Conservation (phyloP, 805 yeast species). For the Metschnikowia lachancei region DNA sequence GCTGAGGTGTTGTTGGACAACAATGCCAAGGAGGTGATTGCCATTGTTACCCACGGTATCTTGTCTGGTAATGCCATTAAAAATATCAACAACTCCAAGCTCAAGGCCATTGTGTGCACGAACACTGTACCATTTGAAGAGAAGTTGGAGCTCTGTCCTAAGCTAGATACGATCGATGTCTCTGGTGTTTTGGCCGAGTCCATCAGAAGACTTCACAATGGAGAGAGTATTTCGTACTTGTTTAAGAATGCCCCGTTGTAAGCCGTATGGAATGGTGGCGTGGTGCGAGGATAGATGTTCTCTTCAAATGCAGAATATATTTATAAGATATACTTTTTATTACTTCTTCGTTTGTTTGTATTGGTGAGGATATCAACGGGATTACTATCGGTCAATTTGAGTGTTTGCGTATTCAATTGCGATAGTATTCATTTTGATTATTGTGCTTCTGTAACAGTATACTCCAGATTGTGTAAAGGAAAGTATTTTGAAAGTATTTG, state of each 20-base stretch:
- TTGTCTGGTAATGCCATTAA: slow-evolving; percentile 71
- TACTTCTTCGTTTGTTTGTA: no score
- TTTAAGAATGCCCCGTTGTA: slow-evolving; percentile 61
- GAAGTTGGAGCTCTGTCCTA: slow-evolving; percentile 55
- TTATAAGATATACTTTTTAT: no score
- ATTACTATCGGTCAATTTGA: no score
- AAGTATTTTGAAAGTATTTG: no score
- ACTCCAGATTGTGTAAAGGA: no score
- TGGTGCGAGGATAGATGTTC: not conserved
- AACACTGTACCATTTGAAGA: slow-evolving; percentile 78
- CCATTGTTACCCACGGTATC: slow-evolving; percentile 81
- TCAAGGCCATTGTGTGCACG: slow-evolving; percentile 72
- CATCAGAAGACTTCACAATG: slow-evolving; percentile 80
- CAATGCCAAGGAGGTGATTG: slow-evolving; percentile 69
- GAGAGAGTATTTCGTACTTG: slow-evolving; percentile 79
- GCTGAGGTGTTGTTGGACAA: slow-evolving; percentile 70
- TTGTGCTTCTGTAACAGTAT: no score
- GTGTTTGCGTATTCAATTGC: no score
- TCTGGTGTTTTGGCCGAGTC: slow-evolving; percentile 77
- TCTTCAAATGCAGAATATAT: no score
- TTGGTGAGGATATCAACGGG: no score
- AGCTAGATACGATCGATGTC: slow-evolving; percentile 66
- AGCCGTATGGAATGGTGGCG: not conserved
- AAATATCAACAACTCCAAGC: slow-evolving; percentile 64
- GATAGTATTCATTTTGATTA: no score